These are phyloP conservation scores for Stagonosporopsis chrysanthemi DNA, from an alignment of 2,329 filamentous ascomycete species.

Conservation along the genomic window DNA sequence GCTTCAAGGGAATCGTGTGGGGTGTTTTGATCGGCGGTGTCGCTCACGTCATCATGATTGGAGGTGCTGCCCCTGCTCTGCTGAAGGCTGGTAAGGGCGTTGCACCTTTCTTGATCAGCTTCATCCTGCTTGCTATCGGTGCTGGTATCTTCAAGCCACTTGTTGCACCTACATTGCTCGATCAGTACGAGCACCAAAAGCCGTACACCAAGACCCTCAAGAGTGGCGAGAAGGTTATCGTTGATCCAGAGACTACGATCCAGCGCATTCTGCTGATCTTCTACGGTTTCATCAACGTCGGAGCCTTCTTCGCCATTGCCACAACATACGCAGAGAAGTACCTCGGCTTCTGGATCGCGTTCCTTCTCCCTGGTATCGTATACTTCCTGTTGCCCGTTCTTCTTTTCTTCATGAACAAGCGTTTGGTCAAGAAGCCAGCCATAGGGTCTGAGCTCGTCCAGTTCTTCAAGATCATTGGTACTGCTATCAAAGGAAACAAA, in stretches of 20 bases:
- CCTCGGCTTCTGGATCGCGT: slow-evolving; percentile 52
- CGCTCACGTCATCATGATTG: slow-evolving; percentile 45
- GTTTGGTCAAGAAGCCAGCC: slow-evolving; percentile 41
- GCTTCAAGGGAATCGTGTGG: slow-evolving; percentile 48
- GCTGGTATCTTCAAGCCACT: slow-evolving; percentile 51
- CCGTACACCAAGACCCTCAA: slow-evolving; percentile 54
- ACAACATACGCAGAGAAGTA: slow-evolving; percentile 53
- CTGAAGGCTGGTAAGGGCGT: slow-evolving; percentile 47
- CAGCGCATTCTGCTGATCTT: slow-evolving; percentile 49
- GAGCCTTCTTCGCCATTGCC: slow-evolving; percentile 19
- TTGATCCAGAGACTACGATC: slow-evolving; percentile 57
- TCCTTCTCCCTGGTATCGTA: slow-evolving; percentile 46
- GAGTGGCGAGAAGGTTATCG: slow-evolving; percentile 38
- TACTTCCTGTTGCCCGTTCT: slow-evolving; percentile 39
- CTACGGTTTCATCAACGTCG: slow-evolving; percentile 32
- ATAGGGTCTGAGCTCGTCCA: slow-evolving; percentile 45
- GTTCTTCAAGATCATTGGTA: slow-evolving; percentile 44
- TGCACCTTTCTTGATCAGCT: slow-evolving; percentile 51
- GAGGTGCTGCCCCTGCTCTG: slow-evolving; percentile 52
- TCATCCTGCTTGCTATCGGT: slow-evolving; percentile 42
- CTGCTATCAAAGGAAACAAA: slow-evolving; percentile 45
- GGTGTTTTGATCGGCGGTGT: slow-evolving; percentile 52
- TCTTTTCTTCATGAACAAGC: slow-evolving; percentile 44
- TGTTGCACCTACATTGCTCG: slow-evolving; percentile 54
- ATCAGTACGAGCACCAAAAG: slow-evolving; percentile 55